phyloP scores from a whole-genome alignment of 352 stramenopile genomes.

The Phytophthora aleatoria region DNA sequence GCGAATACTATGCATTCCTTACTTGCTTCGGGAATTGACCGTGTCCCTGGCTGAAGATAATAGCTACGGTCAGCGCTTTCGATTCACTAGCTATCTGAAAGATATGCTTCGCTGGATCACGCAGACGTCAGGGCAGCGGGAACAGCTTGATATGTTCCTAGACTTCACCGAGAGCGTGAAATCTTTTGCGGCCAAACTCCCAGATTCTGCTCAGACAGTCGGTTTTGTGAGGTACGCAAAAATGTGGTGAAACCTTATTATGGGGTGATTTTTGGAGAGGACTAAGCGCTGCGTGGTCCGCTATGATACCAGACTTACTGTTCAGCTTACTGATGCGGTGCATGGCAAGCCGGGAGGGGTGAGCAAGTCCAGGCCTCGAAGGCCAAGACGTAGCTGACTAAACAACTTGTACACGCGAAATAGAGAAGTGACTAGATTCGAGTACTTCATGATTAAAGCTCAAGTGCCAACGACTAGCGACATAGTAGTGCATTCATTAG shows the following conservation, averaged over 20 bases:
- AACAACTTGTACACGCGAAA: no score
- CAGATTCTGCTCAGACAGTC: not conserved
- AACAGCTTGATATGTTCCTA: not conserved
- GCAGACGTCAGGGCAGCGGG: not conserved
- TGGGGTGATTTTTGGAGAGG: no score
- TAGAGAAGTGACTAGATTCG: no score
- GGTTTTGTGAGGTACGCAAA: not conserved
- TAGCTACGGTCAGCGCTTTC: not conserved
- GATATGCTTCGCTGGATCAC: not conserved
- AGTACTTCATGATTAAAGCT: no score
- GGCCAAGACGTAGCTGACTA: no score
- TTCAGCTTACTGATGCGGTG: no score
- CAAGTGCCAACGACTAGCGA: not conserved
- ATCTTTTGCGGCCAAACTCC: not conserved
- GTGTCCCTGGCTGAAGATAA: not conserved
- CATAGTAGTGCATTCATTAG: not conserved
- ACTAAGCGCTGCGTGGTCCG: no score
- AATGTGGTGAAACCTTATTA: not conserved
- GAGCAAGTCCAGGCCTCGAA: no score
- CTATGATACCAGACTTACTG: no score
- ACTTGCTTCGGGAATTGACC: not conserved
- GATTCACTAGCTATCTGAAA: not conserved
- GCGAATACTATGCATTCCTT: not conserved
- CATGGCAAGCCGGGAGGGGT: no score
- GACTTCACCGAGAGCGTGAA: not conserved